Conservation (phyloP, 306 rosid genomes). For the Prunus mume region DNA sequence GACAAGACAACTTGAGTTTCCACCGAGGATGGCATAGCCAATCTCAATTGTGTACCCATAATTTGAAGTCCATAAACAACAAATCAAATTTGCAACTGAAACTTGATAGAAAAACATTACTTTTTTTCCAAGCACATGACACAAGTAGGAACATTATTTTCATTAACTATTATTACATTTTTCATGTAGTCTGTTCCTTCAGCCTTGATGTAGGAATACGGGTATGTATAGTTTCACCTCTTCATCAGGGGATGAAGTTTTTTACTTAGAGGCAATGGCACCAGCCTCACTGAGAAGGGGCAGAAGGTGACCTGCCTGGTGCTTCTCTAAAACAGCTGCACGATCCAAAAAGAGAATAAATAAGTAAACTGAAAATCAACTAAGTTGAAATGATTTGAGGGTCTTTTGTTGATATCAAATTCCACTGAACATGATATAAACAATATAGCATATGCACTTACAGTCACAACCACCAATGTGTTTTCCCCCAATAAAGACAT, state of each 20-base stretch:
- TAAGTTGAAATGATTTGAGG: neutral
- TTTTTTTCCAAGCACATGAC: neutral
- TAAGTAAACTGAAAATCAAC: neutral
- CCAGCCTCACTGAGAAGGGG: constrained; percentile 72
- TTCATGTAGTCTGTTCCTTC: neutral
- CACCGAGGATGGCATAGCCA: neutral
- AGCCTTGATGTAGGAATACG: neutral
- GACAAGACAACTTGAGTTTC: neutral
- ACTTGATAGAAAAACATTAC: neutral
- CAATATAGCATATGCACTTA: constrained; percentile 18
- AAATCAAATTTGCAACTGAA: neutral
- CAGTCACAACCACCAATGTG: constrained; percentile 51
- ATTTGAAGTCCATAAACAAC: neutral
- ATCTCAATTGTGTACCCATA: neutral
- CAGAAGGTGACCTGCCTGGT: constrained; percentile 52
- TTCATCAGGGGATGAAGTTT: constrained; percentile 23
- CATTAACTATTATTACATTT: neutral
- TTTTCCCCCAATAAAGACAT: constrained; percentile 73
- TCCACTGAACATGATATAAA: neutral
- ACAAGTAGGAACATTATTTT: neutral
- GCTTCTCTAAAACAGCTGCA: constrained; percentile 65
- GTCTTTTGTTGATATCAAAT: neutral
- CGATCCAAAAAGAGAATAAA: neutral
- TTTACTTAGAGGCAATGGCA: constrained; percentile 40
- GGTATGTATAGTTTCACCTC: neutral